These are phyloP conservation scores for Nicotiana benthamiana DNA, from an alignment of 257 asterid species.

Conservation along the genomic window DNA sequence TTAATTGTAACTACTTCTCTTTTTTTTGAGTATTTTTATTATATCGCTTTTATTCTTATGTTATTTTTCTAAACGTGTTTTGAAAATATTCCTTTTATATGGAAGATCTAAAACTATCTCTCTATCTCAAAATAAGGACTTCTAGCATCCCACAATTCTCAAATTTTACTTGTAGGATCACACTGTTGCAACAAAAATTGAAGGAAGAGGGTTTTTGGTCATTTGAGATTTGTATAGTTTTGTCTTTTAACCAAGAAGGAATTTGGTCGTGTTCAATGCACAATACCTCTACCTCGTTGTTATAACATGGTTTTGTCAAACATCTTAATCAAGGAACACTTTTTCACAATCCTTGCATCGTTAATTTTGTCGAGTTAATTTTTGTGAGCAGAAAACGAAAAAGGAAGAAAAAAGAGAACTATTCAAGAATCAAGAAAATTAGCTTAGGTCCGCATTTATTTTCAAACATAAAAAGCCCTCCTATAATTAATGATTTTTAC, in stretches of 20 bases:
- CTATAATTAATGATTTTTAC: neutral
- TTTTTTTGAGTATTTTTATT: too few species aligned
- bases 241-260: neutral
- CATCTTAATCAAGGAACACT: constrained; percentile 24
- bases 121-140: too few species aligned
- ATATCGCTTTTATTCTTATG: too few species aligned
- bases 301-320: constrained; percentile 17
- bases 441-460: too few species aligned
- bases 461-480: neutral
- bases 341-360: constrained; percentile 11
- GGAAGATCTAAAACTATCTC: too few species aligned
- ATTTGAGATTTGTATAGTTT: neutral
- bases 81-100: too few species aligned
- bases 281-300: constrained; percentile 24
- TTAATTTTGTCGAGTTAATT: neutral
- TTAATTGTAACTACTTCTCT: too few species aligned
- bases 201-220: neutral
- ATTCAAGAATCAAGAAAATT: too few species aligned
- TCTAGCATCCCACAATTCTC: too few species aligned
- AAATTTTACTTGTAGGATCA: accelerated
- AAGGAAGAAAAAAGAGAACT: neutral
- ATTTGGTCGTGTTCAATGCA: neutral
- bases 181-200: too few species aligned
- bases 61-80: too few species aligned
- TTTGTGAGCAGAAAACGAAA: neutral